Evolutionary conservation across 1,139 yeast species (phyloP).

Genomic region (Kurtzmaniella quercitrusa): DNA sequence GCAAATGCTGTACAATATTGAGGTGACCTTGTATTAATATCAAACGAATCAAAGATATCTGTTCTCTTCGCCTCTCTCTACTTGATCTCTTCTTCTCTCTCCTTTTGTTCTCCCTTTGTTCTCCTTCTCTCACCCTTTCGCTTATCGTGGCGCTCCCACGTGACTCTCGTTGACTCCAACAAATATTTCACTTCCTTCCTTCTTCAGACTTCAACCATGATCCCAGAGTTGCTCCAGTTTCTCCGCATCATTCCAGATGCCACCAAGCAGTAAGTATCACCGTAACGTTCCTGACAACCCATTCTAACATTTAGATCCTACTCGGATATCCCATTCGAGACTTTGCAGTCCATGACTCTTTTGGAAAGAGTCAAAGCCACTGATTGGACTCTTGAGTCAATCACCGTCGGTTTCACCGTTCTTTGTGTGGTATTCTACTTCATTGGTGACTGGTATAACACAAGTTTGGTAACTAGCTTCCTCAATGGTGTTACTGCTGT

Average conservation of each 20-base stretch:
- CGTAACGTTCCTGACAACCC: neutral
- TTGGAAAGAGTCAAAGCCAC: slow-evolving; percentile 47
- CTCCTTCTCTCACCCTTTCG: neutral
- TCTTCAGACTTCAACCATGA: neutral
- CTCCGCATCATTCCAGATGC: slow-evolving; percentile 3
- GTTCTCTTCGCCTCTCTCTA: too few species aligned
- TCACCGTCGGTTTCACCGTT: slow-evolving; percentile 49
- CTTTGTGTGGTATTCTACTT: slow-evolving; percentile 44
- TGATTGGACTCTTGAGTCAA: slow-evolving; percentile 73
- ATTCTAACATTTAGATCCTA: slow-evolving; percentile 16
- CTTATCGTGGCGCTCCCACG: neutral
- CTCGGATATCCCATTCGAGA: slow-evolving; percentile 43
- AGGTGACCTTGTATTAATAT: neutral
- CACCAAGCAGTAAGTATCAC: slow-evolving; percentile 9
- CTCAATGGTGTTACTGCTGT: slow-evolving; percentile 40
- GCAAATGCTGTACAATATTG: too few species aligned
- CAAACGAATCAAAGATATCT: too few species aligned
- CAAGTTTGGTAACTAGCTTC: slow-evolving; percentile 47
- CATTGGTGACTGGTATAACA: slow-evolving; percentile 59
- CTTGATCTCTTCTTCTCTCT: neutral
- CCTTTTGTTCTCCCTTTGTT: neutral
- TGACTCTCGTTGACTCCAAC: neutral
- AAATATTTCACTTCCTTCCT: neutral
- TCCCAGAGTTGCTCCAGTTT: slow-evolving; percentile 1
- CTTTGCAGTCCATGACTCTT: slow-evolving; percentile 47